Percentiles rank a stretch among this genome's conserved stretches.
Evolutionary conservation across 1,139 yeast genomes (phyloP).

Genomic region (Chernovozyma sophiae-reginae): DNA sequence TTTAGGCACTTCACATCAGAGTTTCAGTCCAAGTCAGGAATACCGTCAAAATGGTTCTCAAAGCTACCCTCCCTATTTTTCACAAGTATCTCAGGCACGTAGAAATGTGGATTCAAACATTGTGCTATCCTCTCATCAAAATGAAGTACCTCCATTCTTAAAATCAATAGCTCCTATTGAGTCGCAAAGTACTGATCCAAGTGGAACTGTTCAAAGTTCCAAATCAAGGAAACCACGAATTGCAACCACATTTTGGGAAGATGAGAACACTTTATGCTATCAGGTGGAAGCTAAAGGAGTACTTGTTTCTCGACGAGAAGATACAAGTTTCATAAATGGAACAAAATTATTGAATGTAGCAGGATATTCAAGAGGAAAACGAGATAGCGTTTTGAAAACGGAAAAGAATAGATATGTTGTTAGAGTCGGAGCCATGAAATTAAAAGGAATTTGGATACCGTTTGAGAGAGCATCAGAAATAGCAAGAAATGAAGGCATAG

Average conservation of each 20-base stretch:
- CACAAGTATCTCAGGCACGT: not conserved
- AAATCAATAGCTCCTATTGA: no score
- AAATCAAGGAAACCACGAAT: constrained; percentile 29
- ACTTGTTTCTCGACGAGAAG: constrained; percentile 49
- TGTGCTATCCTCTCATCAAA: not conserved
- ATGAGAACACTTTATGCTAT: constrained; percentile 43
- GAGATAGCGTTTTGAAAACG: constrained; percentile 77
- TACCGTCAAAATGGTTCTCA: not conserved
- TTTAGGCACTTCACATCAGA: not conserved
- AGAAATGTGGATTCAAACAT: not conserved
- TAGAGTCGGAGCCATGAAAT: constrained; percentile 50
- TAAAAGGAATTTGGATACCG: constrained; percentile 58
- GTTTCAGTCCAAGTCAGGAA: not conserved
- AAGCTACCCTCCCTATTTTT: no score
- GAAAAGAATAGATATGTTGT: constrained; percentile 44
- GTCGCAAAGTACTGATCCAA: no score
- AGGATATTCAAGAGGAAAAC: constrained; percentile 91
- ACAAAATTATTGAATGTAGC: constrained; percentile 79
- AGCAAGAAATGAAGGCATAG: constrained; percentile 47
- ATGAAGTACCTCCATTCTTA: no score
- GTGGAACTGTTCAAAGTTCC: no score
- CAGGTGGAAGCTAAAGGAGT: constrained; percentile 46
- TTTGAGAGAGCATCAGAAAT: constrained; percentile 49
- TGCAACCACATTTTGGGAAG: constrained; percentile 48
- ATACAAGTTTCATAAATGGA: constrained; percentile 50